These are phyloP conservation scores for Colletotrichum simmondsii DNA, from an alignment of 2,329 filamentous ascomycete genomes.

Conservation along the genomic window DNA sequence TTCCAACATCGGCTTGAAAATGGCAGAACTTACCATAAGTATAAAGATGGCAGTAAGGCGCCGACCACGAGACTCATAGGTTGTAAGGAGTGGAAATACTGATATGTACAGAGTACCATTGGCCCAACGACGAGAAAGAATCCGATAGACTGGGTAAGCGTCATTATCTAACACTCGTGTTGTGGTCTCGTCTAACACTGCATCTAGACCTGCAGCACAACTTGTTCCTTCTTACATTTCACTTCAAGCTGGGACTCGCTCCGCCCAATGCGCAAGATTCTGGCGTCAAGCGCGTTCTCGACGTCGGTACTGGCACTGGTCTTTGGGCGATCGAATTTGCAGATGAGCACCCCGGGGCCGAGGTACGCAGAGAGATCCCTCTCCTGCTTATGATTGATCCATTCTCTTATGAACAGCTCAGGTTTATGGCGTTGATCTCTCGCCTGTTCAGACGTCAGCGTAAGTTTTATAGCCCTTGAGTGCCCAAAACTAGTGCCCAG, in stretches of 20 bases:
- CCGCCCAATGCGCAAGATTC: slow-evolving; percentile 38
- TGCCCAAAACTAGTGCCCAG: too few species aligned
- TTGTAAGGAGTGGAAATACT: too few species aligned
- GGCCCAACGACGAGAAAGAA: slow-evolving; percentile 34
- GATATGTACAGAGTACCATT: too few species aligned
- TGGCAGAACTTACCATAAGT: slow-evolving; percentile 49
- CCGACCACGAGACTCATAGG: too few species aligned
- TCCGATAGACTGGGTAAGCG: slow-evolving; percentile 24
- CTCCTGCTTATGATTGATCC: too few species aligned
- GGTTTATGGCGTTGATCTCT: slow-evolving; percentile 53
- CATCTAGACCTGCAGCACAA: slow-evolving; percentile 48
- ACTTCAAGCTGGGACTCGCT: slow-evolving; percentile 41
- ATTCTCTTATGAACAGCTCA: too few species aligned
- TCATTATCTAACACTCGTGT: too few species aligned
- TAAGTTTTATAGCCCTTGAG: too few species aligned
- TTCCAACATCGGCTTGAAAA: slow-evolving; percentile 47
- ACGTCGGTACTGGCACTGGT: slow-evolving; percentile 60
- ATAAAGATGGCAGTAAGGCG: slow-evolving; percentile 23
- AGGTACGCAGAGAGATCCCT: too few species aligned
- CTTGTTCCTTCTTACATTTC: slow-evolving; percentile 44
- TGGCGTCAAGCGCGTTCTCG: slow-evolving; percentile 46
- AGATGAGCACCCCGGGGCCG: slow-evolving; percentile 44
- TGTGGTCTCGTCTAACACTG: too few species aligned
- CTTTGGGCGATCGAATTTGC: slow-evolving; percentile 57
- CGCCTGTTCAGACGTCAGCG: slow-evolving; percentile 51